Conservation (phyloP, 2,329 filamentous ascomycete genomes). For the Trichocomaceae sp. region DNA sequence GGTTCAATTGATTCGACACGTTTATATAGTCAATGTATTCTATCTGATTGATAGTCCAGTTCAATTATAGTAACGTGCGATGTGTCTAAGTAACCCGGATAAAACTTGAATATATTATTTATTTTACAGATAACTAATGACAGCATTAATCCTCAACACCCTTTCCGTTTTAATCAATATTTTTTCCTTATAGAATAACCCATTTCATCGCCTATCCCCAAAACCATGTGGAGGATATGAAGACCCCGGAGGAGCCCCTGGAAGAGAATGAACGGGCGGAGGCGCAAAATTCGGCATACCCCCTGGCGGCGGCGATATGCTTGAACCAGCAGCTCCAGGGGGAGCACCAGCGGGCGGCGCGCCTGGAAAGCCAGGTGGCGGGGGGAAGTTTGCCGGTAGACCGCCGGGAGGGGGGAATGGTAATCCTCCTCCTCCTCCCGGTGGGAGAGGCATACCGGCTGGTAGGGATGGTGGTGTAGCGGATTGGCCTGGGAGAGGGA, state of each 20-base stretch:
- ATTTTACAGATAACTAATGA: not conserved
- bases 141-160: not conserved
- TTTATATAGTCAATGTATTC: not conserved
- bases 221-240: not conserved
- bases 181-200: no score
- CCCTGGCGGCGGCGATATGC: slow-evolving; percentile 13
- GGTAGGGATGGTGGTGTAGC: slow-evolving; percentile 8
- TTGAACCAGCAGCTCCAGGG: slow-evolving; percentile 16
- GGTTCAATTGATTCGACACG: not conserved
- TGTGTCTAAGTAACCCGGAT: no score
- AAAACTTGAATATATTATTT: not conserved
- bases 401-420: slow-evolving; percentile 35
- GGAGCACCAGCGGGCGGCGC: slow-evolving; percentile 19
- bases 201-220: slow-evolving; percentile 24
- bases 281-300: slow-evolving; percentile 10
- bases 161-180: not conserved
- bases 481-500: not conserved
- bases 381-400: slow-evolving; percentile 39
- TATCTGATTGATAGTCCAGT: not conserved
- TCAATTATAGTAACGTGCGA: no score
- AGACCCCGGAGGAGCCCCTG: not conserved
- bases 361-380: slow-evolving; percentile 28
- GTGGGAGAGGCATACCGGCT: slow-evolving; percentile 24
- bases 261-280: not conserved
- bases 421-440: slow-evolving; percentile 21